phyloP scores from a whole-genome alignment of 129 eudicot genomes.

The Apium graveolens region DNA sequence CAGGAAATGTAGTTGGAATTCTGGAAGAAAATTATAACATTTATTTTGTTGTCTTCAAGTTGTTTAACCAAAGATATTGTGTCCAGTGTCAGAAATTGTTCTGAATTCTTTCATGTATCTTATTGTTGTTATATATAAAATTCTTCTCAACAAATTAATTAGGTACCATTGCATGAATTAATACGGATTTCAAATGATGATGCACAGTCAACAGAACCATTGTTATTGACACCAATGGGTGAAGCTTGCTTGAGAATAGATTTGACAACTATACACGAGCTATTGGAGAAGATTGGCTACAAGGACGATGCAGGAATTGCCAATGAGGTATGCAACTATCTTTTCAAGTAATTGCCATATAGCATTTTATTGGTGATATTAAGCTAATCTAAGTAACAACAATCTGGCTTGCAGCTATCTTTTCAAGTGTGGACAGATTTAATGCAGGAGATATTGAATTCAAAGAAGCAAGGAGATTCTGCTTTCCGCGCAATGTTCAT shows the following conservation, averaged over 20 bases:
- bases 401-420: no score
- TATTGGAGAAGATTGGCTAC: slow-evolving; percentile 67
- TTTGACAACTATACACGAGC: slow-evolving; percentile 83
- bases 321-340: slow-evolving; percentile 91
- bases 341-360: slow-evolving; percentile 72
- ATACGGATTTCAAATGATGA: slow-evolving; percentile 60
- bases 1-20: background rate
- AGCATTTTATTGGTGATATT: no score
- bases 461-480: slow-evolving; percentile 83
- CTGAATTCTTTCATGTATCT: background rate
- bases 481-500: slow-evolving; percentile 88
- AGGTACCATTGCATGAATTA: slow-evolving; percentile 67
- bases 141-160: background rate
- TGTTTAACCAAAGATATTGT: background rate
- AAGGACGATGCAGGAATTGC: slow-evolving; percentile 93
- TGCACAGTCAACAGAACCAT: slow-evolving; percentile 9
- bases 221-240: slow-evolving; percentile 58
- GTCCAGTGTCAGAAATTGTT: background rate
- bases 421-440: no score
- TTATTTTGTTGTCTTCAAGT: background rate
- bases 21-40: background rate
- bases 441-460: no score
- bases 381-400: no score
- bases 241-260: slow-evolving; percentile 85
- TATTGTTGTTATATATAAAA: background rate